Percentiles rank a stretch among this genome's conserved stretches.
Conservation (phyloP, 176 grass and related monocot genomes). For the Secale cereale region DNA sequence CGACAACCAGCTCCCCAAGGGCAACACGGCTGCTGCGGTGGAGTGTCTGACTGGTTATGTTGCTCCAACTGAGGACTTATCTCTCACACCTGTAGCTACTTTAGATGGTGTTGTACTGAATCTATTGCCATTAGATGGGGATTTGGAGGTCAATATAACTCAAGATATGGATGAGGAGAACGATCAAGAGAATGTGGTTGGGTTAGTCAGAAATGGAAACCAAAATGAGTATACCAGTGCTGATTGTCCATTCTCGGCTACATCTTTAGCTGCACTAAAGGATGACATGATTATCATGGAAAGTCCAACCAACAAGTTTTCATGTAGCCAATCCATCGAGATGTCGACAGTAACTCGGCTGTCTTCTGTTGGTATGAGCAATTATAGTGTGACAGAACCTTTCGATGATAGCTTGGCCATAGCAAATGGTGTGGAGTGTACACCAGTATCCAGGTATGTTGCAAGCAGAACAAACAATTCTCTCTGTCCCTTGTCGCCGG, state of each 20-base stretch:
- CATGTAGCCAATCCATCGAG: not conserved
- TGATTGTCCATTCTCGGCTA: not conserved
- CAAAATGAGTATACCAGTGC: too few species aligned
- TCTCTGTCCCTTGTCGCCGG: not conserved
- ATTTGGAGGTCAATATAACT: not conserved
- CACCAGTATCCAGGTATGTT: conserved; percentile 27
- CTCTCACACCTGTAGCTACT: not conserved
- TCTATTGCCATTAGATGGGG: not conserved
- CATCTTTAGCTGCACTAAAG: not conserved
- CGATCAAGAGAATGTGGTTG: too few species aligned
- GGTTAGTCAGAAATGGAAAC: too few species aligned
- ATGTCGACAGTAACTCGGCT: not conserved
- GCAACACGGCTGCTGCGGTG: not conserved
- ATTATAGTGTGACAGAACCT: not conserved
- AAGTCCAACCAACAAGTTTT: not conserved
- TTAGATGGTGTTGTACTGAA: not conserved
- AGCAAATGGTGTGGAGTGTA: conserved; percentile 1
- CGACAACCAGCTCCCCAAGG: not conserved
- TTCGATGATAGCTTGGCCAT: not conserved
- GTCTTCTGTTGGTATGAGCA: not conserved
- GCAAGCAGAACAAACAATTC: not conserved
- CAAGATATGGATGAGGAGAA: too few species aligned
- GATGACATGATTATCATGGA: not conserved
- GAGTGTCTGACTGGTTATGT: not conserved
- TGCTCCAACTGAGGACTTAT: not conserved